A percentile compares a stretch with the other conserved stretches of the same genome.
These are phyloP conservation scores for Yamadazyma sp. DNA, from an alignment of 1,139 yeast genomes.

Conservation along the genomic window DNA sequence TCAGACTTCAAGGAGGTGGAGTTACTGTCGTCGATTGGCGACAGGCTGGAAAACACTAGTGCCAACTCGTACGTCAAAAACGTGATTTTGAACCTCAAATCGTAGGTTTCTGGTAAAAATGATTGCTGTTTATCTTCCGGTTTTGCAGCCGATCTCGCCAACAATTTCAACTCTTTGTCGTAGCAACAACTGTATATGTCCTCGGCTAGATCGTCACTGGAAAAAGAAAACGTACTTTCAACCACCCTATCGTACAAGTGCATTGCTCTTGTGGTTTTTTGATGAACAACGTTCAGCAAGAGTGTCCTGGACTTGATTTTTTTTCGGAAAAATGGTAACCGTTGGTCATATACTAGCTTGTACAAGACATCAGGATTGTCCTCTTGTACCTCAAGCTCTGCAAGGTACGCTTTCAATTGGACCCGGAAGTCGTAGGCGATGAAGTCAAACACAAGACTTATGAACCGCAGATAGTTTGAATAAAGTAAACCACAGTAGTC, in stretches of 20 bases:
- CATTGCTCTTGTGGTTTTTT: conserved; percentile 9
- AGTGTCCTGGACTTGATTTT: background rate
- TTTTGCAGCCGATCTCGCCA: background rate
- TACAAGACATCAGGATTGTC: background rate
- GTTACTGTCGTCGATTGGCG: background rate
- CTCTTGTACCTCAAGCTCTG: background rate
- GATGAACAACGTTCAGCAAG: conserved; percentile 1
- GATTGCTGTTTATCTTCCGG: background rate
- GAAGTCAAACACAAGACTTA: conserved; percentile 23
- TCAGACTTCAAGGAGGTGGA: background rate
- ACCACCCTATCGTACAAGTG: conserved; percentile 36
- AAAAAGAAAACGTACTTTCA: conserved; percentile 30
- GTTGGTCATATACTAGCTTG: background rate
- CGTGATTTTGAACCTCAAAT: conserved; percentile 24
- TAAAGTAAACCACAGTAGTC: conserved; percentile 1
- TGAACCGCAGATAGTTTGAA: conserved; percentile 11
- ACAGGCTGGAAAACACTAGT: conserved; percentile 11
- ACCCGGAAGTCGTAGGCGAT: conserved; percentile 19
- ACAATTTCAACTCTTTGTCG: background rate
- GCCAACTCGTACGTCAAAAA: conserved; percentile 23
- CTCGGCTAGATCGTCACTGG: conserved; percentile 11
- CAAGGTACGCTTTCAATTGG: background rate
- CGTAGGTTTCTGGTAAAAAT: conserved; percentile 1
- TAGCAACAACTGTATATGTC: background rate
- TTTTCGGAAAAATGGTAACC: background rate